Evolutionary conservation across 2,329 filamentous ascomycete genomes (phyloP), one percentile per base, ranked within the genome.

Genomic region (Microcyclosporella mali): DNA sequence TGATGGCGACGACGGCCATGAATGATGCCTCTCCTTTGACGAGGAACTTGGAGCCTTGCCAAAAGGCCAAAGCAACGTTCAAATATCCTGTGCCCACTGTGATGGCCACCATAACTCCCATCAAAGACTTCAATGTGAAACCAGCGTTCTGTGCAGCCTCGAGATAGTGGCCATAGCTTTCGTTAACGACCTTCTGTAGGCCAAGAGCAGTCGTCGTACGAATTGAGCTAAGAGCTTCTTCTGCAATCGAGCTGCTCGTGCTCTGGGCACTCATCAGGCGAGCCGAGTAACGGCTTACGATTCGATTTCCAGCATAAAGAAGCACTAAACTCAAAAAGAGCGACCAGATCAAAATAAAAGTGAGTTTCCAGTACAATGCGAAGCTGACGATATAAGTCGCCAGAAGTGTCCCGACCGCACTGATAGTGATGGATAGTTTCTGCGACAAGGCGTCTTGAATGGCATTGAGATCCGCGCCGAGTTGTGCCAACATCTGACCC

Each of bases 401-500:
- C 3, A 47, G 27, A 16, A 50, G 41, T n/a, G 42, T 41, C 11
- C 47, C 32, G 3, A 49, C 17, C 18, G 30, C 33, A 40, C 59
- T 52, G 3, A 64, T 37, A 6, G 50, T 41, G 11, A 61, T 49
- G 9, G 46, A 51, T 6, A 66, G 49, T 41, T 65, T 65, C 27
- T 63, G 59, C 7, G 59, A 56, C 37, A 64, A 61, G 8, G 60
- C 63, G 12, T 52, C 44, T 17, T 64, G 56, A 16, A 65, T 51
- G 3, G 51, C 45, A 40, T 62, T 58, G 16, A 46, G 50, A 37
- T 60, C 78, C 1, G 75, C 72, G 0, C 79, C 82, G 49, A 83
- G 81, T 19, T 78, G 79, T 11, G 70, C 71, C 0, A 78, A 78
- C 0, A 78, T 75, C 16, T 73, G 66, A 2, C 79, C 79, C 0